Evolutionary conservation across 2,329 filamentous ascomycete genomes (phyloP).

Genomic region (Rutstroemia sydowiana): DNA sequence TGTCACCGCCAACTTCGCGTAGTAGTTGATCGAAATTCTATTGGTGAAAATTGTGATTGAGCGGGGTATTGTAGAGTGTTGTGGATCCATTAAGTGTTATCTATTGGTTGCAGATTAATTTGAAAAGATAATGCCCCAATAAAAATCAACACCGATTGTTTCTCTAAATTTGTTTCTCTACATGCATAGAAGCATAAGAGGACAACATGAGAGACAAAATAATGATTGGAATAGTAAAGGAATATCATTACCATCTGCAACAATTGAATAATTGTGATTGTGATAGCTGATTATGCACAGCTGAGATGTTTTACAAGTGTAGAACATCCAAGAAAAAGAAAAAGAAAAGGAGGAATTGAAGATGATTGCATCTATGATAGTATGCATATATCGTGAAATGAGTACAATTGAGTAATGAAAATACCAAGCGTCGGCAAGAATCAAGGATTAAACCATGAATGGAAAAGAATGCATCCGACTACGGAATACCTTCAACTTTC

Average conservation of each 20-base stretch:
- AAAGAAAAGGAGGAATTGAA: too few relatives aligned
- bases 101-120: constrained; percentile 5
- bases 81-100: constrained; percentile 6
- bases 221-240: neutral
- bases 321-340: neutral
- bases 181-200: neutral
- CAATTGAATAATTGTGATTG: neutral
- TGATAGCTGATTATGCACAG: neutral
- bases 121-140: neutral
- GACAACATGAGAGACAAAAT: neutral
- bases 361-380: too few relatives aligned
- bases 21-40: neutral
- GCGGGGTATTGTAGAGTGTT: neutral
- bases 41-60: neutral
- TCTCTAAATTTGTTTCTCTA: too few relatives aligned
- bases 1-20: constrained; percentile 1
- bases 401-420: constrained; percentile 2
- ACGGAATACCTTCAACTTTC: constrained; percentile 1
- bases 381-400: neutral
- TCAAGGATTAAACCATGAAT: neutral
- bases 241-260: neutral
- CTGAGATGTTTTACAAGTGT: neutral
- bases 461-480: neutral
- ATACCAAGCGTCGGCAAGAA: neutral
- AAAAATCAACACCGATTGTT: neutral